Evolutionary conservation across 768 basidiomycete species (phyloP).

Genomic region (Mycena maculata): DNA sequence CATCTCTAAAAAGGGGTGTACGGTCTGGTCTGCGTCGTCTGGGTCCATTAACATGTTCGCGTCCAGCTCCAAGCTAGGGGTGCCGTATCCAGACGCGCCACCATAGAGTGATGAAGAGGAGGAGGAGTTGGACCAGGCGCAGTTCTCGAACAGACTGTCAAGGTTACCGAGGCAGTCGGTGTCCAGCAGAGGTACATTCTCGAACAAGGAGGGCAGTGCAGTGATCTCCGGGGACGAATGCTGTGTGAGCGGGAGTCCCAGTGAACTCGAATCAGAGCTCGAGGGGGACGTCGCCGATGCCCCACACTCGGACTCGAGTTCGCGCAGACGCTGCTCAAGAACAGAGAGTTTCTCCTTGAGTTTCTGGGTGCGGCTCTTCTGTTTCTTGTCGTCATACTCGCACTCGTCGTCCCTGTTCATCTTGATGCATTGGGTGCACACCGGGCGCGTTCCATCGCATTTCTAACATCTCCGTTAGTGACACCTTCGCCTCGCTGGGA

Average conservation of each 20-base stretch:
- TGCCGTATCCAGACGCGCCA: slow-evolving; percentile 29
- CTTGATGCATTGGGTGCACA: slow-evolving; percentile 66
- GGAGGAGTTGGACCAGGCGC: slow-evolving; percentile 31
- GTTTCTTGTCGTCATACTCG: slow-evolving; percentile 69
- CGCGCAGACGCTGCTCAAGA: slow-evolving; percentile 64
- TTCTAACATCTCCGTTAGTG: slow-evolving; percentile 54
- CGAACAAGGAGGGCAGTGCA: slow-evolving; percentile 30
- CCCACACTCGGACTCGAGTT: slow-evolving; percentile 62
- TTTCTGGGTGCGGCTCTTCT: slow-evolving; percentile 68
- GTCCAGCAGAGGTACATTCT: slow-evolving; percentile 21
- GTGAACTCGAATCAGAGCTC: slow-evolving; percentile 36
- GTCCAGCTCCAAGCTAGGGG: slow-evolving; percentile 24
- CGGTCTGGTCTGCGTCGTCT: slow-evolving; percentile 27
- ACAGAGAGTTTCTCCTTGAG: slow-evolving; percentile 66
- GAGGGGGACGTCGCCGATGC: slow-evolving; percentile 40
- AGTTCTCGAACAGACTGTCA: slow-evolving; percentile 30
- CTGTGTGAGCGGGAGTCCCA: slow-evolving; percentile 27
- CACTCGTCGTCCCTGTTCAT: slow-evolving; percentile 65
- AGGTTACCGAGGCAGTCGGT: slow-evolving; percentile 26
- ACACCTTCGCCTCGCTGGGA: too few relatives aligned
- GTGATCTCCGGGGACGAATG: slow-evolving; percentile 30
- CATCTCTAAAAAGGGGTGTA: slow-evolving; percentile 32
- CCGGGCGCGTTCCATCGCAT: slow-evolving; percentile 70
- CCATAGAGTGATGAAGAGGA: slow-evolving; percentile 29
- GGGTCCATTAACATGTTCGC: not conserved